Conservation (phyloP, 306 rosid species). For the Lathyrus oleraceus region DNA sequence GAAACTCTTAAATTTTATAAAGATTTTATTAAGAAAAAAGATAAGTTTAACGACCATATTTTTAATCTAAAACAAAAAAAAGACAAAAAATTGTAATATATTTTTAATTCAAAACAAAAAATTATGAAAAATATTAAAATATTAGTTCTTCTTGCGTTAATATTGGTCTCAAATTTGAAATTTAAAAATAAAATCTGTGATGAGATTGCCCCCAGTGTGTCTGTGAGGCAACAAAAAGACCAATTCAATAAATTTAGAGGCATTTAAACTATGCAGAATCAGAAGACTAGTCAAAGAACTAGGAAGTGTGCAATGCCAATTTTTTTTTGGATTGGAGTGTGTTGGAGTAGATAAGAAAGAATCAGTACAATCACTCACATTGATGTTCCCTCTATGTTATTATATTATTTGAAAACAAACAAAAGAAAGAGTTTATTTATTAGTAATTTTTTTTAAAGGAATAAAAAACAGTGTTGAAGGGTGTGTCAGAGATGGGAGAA, state of each 20-base stretch:
- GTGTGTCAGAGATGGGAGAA: constrained; percentile 45
- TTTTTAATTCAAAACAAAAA: no score
- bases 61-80: no score
- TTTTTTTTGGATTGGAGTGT: constrained; percentile 33
- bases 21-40: no score
- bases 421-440: constrained; percentile 29
- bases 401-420: constrained; percentile 44
- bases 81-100: no score
- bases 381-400: constrained; percentile 45
- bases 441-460: not conserved
- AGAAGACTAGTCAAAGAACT: constrained; percentile 39
- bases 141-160: no score
- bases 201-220: constrained; percentile 28
- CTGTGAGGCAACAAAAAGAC: constrained; percentile 28
- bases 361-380: constrained; percentile 38
- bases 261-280: constrained; percentile 35
- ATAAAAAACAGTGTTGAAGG: constrained; percentile 17
- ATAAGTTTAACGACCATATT: no score
- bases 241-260: constrained; percentile 34
- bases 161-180: not conserved
- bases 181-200: not conserved
- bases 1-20: no score
- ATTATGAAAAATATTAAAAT: no score
- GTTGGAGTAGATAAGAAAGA: constrained; percentile 43
- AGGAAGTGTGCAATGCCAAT: constrained; percentile 14